Conservation (phyloP, 805 yeast genomes). For the Clavispora fructus region DNA sequence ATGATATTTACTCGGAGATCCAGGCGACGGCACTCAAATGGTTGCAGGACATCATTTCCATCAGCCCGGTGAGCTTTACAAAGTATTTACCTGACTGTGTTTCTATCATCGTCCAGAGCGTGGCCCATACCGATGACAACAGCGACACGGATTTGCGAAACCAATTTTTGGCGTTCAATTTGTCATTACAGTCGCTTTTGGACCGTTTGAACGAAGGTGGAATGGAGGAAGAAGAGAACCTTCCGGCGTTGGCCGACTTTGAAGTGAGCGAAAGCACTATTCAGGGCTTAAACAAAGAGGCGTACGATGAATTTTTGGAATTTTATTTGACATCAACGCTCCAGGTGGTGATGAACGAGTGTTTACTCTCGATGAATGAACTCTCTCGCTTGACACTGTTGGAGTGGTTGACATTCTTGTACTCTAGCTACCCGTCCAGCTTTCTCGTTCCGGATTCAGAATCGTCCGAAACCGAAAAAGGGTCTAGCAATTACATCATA, state of each 20-base stretch:
- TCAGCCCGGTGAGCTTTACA: constrained; percentile 71
- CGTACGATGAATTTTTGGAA: constrained; percentile 37
- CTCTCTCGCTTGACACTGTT: constrained; percentile 77
- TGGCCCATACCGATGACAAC: constrained; percentile 31
- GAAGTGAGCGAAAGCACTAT: constrained; percentile 51
- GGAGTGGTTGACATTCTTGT: constrained; percentile 85
- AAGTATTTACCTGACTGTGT: constrained; percentile 72
- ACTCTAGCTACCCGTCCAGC: constrained; percentile 49
- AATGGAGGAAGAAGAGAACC: constrained; percentile 4
- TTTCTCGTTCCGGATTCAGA: constrained; percentile 36
- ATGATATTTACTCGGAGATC: constrained; percentile 48
- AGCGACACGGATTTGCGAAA: constrained; percentile 34
- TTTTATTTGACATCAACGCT: constrained; percentile 47
- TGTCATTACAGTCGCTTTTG: constrained; percentile 28
- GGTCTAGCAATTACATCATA: constrained; percentile 13
- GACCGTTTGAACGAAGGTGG: constrained; percentile 24
- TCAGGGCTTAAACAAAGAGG: constrained; percentile 36
- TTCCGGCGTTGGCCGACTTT: constrained; percentile 1
- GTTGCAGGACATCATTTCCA: constrained; percentile 67
- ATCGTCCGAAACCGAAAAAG: constrained; percentile 13
- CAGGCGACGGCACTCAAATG: constrained; percentile 77
- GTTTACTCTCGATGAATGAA: constrained; percentile 47
- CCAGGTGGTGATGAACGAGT: constrained; percentile 64
- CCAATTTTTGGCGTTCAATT: constrained; percentile 31
- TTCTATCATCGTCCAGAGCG: constrained; percentile 51